phyloP scores from a whole-genome alignment of 495 filamentous ascomycete genomes.

The Cetradonia linearis region DNA sequence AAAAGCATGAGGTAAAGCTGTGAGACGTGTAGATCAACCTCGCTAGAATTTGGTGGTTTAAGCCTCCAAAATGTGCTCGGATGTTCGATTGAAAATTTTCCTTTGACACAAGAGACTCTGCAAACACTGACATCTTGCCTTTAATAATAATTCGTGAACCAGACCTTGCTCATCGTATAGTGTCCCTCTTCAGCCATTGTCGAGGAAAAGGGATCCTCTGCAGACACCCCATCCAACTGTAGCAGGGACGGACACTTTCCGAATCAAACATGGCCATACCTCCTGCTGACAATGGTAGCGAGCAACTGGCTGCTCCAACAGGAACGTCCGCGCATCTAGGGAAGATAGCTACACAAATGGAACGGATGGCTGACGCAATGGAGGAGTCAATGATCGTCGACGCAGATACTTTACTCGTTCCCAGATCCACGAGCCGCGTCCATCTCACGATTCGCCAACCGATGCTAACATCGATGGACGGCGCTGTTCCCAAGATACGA shows the following conservation, averaged over 20 bases:
- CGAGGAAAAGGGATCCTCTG: neutral
- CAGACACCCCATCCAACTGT: neutral
- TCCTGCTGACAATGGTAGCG: neutral
- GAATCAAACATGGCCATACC: neutral
- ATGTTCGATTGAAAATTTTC: neutral
- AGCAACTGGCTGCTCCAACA: neutral
- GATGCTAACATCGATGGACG: neutral
- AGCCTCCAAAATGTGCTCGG: neutral
- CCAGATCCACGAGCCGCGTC: neutral
- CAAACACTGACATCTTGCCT: neutral
- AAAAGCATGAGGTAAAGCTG: neutral
- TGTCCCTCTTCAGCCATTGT: neutral
- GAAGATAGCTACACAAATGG: neutral
- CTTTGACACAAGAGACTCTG: too few relatives aligned
- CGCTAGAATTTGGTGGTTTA: neutral
- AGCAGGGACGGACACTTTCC: neutral
- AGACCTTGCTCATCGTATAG: neutral
- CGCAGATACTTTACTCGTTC: neutral
- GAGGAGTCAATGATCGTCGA: neutral
- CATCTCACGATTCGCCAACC: neutral
- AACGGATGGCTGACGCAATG: neutral
- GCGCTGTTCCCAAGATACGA: neutral
- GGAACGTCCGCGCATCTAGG: neutral
- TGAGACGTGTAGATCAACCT: neutral
- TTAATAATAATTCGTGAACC: neutral